Conservation (phyloP, 2,329 filamentous ascomycete species). For the Dothistroma septosporum region DNA sequence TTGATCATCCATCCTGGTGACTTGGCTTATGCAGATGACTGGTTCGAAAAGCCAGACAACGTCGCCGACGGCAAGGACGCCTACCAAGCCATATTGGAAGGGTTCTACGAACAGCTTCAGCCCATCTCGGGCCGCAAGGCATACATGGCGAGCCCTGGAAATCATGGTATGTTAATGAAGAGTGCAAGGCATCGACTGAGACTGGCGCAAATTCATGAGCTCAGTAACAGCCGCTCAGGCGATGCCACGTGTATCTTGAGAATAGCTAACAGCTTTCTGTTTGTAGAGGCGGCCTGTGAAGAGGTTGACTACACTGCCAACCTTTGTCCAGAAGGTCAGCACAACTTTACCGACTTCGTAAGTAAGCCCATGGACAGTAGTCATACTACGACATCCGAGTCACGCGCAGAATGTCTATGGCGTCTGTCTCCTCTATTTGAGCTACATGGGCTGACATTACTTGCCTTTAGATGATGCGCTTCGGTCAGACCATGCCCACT, state of each 20-base stretch:
- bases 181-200: not conserved
- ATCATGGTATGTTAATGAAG: slow-evolving; percentile 39
- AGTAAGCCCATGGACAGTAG: too few species aligned
- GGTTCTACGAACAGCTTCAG: slow-evolving; percentile 55
- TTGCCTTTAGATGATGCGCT: slow-evolving; percentile 44
- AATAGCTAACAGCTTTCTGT: not conserved
- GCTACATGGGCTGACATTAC: too few species aligned
- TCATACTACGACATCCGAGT: too few species aligned
- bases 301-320: slow-evolving; percentile 39
- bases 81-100: slow-evolving; percentile 55
- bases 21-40: slow-evolving; percentile 58
- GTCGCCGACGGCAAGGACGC: slow-evolving; percentile 48
- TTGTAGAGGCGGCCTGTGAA: slow-evolving; percentile 49
- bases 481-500: slow-evolving; percentile 50
- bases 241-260: not conserved
- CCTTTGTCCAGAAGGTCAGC: slow-evolving; percentile 51
- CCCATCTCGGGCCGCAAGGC: slow-evolving; percentile 52
- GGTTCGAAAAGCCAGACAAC: slow-evolving; percentile 48
- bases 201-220: not conserved
- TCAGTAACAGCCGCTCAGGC: not conserved
- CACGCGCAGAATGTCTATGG: too few species aligned
- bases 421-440: too few species aligned
- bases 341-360: slow-evolving; percentile 57
- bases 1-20: slow-evolving; percentile 54
- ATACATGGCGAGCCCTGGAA: slow-evolving; percentile 57